A percentile compares a stretch with the other conserved stretches of the same genome.
Evolutionary conservation across 441 rosid genomes (phyloP).

Genomic region (Francoa sonchifolia): DNA sequence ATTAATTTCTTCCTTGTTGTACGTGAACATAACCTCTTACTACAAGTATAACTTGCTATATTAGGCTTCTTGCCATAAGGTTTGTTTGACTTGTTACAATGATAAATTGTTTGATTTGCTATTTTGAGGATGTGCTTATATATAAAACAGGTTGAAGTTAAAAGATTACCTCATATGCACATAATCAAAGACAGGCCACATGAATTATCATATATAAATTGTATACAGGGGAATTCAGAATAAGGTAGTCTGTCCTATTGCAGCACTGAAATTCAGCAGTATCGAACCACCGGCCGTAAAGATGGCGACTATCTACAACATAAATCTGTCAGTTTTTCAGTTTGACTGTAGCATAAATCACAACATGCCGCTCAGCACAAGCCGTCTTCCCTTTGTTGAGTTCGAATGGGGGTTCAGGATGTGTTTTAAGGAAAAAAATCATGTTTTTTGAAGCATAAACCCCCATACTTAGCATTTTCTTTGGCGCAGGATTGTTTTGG

Average conservation of each 20-base stretch:
- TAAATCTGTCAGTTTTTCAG: constrained; percentile 6
- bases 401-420: constrained; percentile 45
- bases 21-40: neutral
- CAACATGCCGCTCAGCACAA: constrained; percentile 10
- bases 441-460: constrained; percentile 31
- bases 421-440: constrained; percentile 21
- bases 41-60: neutral
- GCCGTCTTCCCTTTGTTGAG: constrained; percentile 33
- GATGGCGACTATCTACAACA: constrained; percentile 6
- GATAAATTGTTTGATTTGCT: neutral
- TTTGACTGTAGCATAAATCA: neutral
- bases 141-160: neutral
- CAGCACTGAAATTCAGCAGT: constrained; percentile 3
- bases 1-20: too few relatives aligned
- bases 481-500: constrained; percentile 94
- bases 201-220: too few relatives aligned
- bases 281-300: constrained; percentile 4
- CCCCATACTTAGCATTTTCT: constrained; percentile 85
- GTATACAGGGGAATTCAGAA: too few relatives aligned
- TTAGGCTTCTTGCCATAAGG: neutral
- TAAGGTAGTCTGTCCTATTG: constrained; percentile 14
- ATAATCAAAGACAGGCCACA: too few relatives aligned
- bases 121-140: neutral
- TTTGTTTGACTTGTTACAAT: neutral
- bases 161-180: neutral